Percentiles rank a stretch among this genome's conserved stretches.
These are phyloP conservation scores for Arachnomyces sp. DNA, from an alignment of 2,329 filamentous ascomycete genomes.

Conservation along the genomic window DNA sequence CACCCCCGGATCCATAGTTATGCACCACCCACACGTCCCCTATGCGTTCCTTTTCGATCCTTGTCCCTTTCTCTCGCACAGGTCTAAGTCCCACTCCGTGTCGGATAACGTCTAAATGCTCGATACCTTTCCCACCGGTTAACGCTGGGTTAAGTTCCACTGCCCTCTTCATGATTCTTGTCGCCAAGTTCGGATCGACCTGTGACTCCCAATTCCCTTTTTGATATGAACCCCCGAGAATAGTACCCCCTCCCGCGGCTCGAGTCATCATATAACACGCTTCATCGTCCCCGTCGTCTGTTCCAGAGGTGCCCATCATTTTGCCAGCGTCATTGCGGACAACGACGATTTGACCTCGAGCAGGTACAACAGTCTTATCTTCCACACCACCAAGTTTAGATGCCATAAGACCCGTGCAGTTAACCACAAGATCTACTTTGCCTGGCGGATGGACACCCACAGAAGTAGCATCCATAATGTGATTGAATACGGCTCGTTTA, in stretches of 20 bases:
- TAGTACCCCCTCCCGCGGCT: conserved; percentile 60
- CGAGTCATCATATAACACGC: conserved; percentile 66
- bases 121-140: conserved; percentile 55
- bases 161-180: conserved; percentile 69
- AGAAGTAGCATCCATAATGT: conserved; percentile 62
- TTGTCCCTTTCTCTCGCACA: conserved; percentile 57
- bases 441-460: conserved; percentile 45
- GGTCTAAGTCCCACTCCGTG: conserved; percentile 70
- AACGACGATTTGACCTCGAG: conserved; percentile 66
- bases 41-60: conserved; percentile 60
- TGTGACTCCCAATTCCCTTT: conserved; percentile 64
- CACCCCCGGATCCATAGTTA: conserved; percentile 71
- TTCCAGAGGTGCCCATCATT: conserved; percentile 59
- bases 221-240: conserved; percentile 71
- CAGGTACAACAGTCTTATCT: conserved; percentile 60
- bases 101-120: conserved; percentile 59
- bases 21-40: conserved; percentile 61
- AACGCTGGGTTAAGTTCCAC: conserved; percentile 58
- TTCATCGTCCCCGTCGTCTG: conserved; percentile 59
- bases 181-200: conserved; percentile 61
- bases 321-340: conserved; percentile 61
- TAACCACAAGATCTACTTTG: conserved; percentile 58
- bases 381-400: conserved; percentile 64
- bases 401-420: conserved; percentile 68
- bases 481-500: conserved; percentile 48